Evolutionary conservation across 495 filamentous ascomycete species (phyloP), one percentile per base, ranked within the genome.

Genomic region (Astrothelium subdiscretum): DNA sequence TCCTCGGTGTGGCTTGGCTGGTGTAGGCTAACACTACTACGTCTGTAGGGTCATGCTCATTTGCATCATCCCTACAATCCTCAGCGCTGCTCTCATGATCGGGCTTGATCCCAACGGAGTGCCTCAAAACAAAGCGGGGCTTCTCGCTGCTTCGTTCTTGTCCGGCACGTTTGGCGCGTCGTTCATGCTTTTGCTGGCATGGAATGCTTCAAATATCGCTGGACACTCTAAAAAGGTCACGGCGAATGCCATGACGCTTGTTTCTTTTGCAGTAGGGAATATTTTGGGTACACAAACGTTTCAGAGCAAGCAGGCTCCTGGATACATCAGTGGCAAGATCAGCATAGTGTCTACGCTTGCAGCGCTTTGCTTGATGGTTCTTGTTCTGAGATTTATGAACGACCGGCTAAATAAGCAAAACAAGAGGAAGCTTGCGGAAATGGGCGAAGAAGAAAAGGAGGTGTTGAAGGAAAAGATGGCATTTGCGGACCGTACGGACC

Each of bases 61-160:
- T 38, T 67, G 62, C 61, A 61, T 74, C 63, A 52, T 74, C 20
- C 73, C 72, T 0, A 73, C 71, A 3, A 75, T 75, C 22, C 66
- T 75, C 1, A 64, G 60, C 15, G 73, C 71, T 3, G 71, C 65
- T n/a, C 57, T 74, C n/a, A 74, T 75, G 73, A 72, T 73, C 22
- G 72, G 70, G 10, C 66, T 74, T 3, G 69, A 74, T 32, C 72
- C 72, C 0, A 66, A 66, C 20, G 71, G 71, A 0, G 59, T 68
- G 0, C 71, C 71, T 2, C 67, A 69, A 44, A 74, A 74, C 60
- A 74, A 73, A 60, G 63, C 68, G 18, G 69, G 71, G 1, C 68
- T 74, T 22, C 68, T 74, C n/a, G 71, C 71, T 5, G 72, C 71
- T 6, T 70, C 66, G 15, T 74, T 69, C 31, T 27, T 74, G 26